Base-by-base conservation (phyloP, 1,284 basidiomycete species). In the Xerocomus nothofagi region DNA sequence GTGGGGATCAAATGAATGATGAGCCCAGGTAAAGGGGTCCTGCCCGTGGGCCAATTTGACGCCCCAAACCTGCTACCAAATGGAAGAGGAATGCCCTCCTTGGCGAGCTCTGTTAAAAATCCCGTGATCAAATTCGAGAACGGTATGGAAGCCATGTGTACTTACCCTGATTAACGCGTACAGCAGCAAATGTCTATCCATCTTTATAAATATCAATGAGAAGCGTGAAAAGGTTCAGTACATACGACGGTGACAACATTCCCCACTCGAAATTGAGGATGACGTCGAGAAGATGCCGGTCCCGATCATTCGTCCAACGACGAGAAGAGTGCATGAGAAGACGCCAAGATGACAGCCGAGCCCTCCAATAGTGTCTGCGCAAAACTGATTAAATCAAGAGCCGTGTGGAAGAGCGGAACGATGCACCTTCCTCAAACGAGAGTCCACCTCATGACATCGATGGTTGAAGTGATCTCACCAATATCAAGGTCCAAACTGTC, bases 251-350 rank as follows among this genome's bases (percentile, higher is more conserved):
- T 63, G 26, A 73, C 54, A 15, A 74, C 74, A 24, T 70, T 74
- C 53, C 0, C 74, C 71, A 0, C 56, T 61, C 23, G 81, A 57
- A 55, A 84, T 82, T 0, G 77, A 79, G 0, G 79, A 79, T 0
- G 82, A 79, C 0, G 81, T 83, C 1, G 81, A 80, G 63, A 84
- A 84, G 51, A 84, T 80, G 8, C 81, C 82, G 0, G 82, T 82
- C 0, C 81, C 82, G 40, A 82, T 79, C 39, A 82, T 75, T 31
- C 70, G 68, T 3, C 79, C 80, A 21, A 81, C 73, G 21, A 66
- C 76, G 12, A 78, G 63, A 55, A 79, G 70, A 1, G 76, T 79
- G 50, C 75, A 78, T 33, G 72, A 75, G 43, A 71, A 70, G 9
- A 79, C 63, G 7, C 76, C 76, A 1, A 78, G 62, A 58, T 78